phyloP scores from a whole-genome alignment of 352 stramenopile genomes.

The Globisporangium cylindrosporum region DNA sequence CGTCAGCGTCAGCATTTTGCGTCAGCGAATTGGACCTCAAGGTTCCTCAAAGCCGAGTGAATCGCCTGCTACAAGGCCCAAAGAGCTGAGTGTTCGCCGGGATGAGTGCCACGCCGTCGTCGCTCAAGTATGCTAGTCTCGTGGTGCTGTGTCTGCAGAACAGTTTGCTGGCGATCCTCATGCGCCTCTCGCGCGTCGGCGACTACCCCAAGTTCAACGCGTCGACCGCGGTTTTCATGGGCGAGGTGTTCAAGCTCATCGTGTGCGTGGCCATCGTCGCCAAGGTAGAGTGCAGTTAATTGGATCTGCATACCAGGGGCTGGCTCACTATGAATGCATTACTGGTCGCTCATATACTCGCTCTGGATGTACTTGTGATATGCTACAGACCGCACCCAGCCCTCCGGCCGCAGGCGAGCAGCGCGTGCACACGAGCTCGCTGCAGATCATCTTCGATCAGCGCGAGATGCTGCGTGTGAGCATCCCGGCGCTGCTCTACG shows the following conservation, averaged over 20 bases:
- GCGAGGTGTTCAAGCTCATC: constrained; percentile 71
- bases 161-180: constrained; percentile 71
- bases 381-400: neutral
- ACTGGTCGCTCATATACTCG: neutral
- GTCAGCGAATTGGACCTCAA: too few relatives aligned
- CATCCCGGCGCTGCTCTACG: constrained; percentile 75
- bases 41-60: too few relatives aligned
- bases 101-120: constrained; percentile 20
- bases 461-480: constrained; percentile 70
- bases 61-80: too few relatives aligned
- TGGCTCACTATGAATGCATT: neutral
- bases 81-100: neutral
- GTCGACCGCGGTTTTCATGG: constrained; percentile 68
- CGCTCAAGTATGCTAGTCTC: constrained; percentile 79
- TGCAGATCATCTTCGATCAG: constrained; percentile 50
- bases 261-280: constrained; percentile 46
- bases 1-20: too few relatives aligned
- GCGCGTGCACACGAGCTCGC: constrained; percentile 19
- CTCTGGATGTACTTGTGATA: neutral
- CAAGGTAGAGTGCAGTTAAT: constrained; percentile 18
- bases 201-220: constrained; percentile 70
- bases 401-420: neutral
- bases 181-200: constrained; percentile 77
- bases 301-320: neutral
- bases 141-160: constrained; percentile 82